Percentiles rank a stretch among this genome's conserved stretches.
Conservation (phyloP, 352 stramenopile species). For the Phytophthora tubulina region DNA sequence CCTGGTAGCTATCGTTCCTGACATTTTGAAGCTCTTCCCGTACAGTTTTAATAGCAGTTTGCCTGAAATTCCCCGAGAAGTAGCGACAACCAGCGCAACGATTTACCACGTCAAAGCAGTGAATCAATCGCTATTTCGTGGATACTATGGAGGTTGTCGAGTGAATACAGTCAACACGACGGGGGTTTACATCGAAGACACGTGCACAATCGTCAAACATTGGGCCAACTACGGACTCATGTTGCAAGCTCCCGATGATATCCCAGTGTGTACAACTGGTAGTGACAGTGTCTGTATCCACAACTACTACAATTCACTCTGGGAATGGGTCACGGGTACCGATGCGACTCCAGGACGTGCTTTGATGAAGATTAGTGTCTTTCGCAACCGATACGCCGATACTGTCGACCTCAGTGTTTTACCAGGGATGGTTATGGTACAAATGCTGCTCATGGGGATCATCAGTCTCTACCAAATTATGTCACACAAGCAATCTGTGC, state of each 20-base stretch:
- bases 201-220: constrained; percentile 23
- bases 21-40: constrained; percentile 38
- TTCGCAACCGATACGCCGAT: constrained; percentile 36
- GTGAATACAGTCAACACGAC: constrained; percentile 34
- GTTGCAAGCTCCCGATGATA: constrained; percentile 40
- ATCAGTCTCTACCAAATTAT: constrained; percentile 38
- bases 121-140: constrained; percentile 35
- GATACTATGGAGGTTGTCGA: constrained; percentile 37
- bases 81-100: constrained; percentile 21
- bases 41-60: constrained; percentile 39
- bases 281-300: constrained; percentile 33
- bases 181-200: constrained; percentile 36
- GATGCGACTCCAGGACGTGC: constrained; percentile 25
- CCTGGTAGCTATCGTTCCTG: constrained; percentile 32
- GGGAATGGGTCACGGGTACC: constrained; percentile 34
- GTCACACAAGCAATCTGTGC: constrained; percentile 34
- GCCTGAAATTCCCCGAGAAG: constrained; percentile 7
- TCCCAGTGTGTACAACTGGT: constrained; percentile 38
- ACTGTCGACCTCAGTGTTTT: constrained; percentile 34
- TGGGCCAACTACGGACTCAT: constrained; percentile 46
- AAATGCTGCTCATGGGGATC: constrained; percentile 46
- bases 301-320: constrained; percentile 49
- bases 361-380: constrained; percentile 41
- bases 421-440: constrained; percentile 35
- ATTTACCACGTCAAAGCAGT: constrained; percentile 32